A percentile compares a stretch with the other conserved stretches of the same genome.
phyloP scores from a whole-genome alignment of 768 basidiomycete species.

The Cystobasidium tubakii region DNA sequence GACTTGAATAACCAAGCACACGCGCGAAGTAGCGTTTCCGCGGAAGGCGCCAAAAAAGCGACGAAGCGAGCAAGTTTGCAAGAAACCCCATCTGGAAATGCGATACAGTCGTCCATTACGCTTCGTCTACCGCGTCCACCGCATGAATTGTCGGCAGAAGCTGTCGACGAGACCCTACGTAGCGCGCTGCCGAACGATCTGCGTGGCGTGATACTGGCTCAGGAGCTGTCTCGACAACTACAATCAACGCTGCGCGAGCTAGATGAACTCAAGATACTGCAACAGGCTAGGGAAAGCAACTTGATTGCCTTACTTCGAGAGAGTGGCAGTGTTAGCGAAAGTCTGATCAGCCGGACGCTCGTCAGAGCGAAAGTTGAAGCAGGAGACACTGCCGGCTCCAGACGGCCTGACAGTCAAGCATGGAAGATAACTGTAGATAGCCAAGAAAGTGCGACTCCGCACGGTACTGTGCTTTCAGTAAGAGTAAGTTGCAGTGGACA shows the following conservation, averaged over 20 bases:
- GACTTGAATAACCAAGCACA: background rate
- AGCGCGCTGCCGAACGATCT: background rate
- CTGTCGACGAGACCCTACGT: background rate
- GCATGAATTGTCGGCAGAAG: background rate
- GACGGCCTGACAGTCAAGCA: background rate
- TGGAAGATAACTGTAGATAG: slow-evolving; percentile 2
- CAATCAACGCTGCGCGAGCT: background rate
- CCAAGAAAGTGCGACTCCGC: background rate
- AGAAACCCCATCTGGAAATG: background rate
- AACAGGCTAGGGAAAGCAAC: background rate
- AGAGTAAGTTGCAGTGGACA: background rate
- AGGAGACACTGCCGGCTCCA: background rate
- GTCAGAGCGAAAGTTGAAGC: slow-evolving; percentile 24
- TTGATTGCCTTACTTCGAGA: slow-evolving; percentile 8
- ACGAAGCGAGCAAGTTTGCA: too few species aligned
- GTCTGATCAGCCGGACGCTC: slow-evolving; percentile 5
- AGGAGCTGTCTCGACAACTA: slow-evolving; percentile 11
- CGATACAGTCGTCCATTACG: background rate
- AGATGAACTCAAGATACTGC: background rate
- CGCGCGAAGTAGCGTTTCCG: background rate
- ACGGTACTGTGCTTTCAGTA: background rate
- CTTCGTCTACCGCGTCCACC: background rate
- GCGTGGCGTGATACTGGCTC: background rate
- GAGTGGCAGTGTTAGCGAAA: background rate
- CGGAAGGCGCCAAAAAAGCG: background rate